These are phyloP conservation scores for Scedosporium boydii DNA, from an alignment of 2,329 filamentous ascomycete species.

Conservation along the genomic window DNA sequence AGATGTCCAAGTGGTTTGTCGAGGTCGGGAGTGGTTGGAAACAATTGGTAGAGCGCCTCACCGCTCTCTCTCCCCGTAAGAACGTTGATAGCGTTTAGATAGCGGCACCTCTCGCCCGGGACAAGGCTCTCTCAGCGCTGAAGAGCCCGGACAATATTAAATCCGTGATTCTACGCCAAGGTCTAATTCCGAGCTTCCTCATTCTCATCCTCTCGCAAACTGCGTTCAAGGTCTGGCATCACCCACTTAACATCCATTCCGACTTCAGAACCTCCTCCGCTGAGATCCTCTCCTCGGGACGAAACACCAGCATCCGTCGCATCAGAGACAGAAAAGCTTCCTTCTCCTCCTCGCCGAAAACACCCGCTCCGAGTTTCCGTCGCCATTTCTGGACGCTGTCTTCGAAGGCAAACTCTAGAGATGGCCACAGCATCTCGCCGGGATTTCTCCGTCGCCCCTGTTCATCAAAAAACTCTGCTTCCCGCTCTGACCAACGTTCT, in stretches of 20 bases:
- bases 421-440: constrained; percentile 11
- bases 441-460: background rate
- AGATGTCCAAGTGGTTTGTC: too few relatives aligned
- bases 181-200: background rate
- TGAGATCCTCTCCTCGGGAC: constrained; percentile 18
- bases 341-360: constrained; percentile 13
- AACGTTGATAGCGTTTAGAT: too few relatives aligned
- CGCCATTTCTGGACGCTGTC: constrained; percentile 14
- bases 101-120: too few relatives aligned
- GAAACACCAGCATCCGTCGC: constrained; percentile 19
- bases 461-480: constrained; percentile 1
- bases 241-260: constrained; percentile 25
- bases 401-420: constrained; percentile 17
- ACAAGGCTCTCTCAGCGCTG: too few relatives aligned
- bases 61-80: too few relatives aligned
- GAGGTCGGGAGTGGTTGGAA: too few relatives aligned
- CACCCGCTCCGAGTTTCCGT: constrained; percentile 5
- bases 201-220: background rate
- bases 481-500: constrained; percentile 6
- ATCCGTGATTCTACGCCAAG: too few relatives aligned
- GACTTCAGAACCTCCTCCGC: constrained; percentile 19
- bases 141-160: too few relatives aligned
- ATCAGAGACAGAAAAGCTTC: constrained; percentile 18
- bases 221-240: background rate
- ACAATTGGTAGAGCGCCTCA: too few relatives aligned